phyloP scores from a whole-genome alignment of 2,329 filamentous ascomycete species.

The Diaporthe longicolla region DNA sequence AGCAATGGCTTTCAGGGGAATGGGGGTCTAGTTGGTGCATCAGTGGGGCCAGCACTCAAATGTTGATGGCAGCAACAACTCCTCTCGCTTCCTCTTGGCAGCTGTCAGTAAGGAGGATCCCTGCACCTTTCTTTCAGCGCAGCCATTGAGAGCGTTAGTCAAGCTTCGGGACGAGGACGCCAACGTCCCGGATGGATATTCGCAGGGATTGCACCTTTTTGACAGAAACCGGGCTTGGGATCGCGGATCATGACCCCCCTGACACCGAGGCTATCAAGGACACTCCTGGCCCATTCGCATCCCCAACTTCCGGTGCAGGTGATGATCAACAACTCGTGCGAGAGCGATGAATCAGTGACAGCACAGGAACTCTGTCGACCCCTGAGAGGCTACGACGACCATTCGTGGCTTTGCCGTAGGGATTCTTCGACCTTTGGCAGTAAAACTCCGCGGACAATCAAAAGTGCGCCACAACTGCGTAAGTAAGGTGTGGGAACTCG shows the following conservation, averaged over 20 bases:
- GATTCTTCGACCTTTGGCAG: conserved; percentile 11
- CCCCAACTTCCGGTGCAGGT: conserved; percentile 20
- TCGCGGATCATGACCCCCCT: conserved; percentile 25
- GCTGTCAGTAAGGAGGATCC: conserved; percentile 24
- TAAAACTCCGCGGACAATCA: conserved; percentile 34
- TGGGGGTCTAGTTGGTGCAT: neutral
- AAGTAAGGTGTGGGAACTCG: conserved; percentile 20
- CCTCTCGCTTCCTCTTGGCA: conserved; percentile 27
- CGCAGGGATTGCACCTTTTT: conserved; percentile 25
- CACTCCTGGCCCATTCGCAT: conserved; percentile 24
- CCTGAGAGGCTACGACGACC: conserved; percentile 1
- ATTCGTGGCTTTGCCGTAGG: conserved; percentile 10
- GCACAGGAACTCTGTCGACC: neutral
- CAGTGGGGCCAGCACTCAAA: conserved; percentile 8
- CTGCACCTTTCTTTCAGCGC: neutral
- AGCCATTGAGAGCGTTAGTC: conserved; percentile 27
- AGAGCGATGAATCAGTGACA: neutral
- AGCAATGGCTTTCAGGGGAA: conserved; percentile 4
- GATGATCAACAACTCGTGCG: conserved; percentile 29
- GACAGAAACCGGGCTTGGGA: conserved; percentile 27
- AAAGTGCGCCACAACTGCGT: conserved; percentile 21
- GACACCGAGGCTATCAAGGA: neutral
- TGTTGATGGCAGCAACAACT: conserved; percentile 9
- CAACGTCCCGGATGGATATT: conserved; percentile 28
- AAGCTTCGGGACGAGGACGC: conserved; percentile 34